Conservation (phyloP, 148 eudicot genomes). For the Rhododendron griersonianum region DNA sequence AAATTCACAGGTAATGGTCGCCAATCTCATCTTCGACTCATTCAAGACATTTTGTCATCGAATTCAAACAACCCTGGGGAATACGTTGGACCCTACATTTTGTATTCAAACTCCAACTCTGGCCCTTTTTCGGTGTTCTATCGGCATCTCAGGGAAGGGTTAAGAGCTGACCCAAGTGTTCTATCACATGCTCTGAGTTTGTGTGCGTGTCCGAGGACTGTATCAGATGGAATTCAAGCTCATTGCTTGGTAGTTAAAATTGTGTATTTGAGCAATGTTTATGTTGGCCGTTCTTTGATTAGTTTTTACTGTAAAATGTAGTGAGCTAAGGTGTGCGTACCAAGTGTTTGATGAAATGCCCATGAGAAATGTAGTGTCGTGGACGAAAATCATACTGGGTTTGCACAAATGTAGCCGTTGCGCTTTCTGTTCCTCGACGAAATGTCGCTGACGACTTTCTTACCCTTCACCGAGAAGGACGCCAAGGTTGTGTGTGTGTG, state of each 20-base stretch:
- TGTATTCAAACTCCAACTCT: not conserved
- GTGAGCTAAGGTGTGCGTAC: not conserved
- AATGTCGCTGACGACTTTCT: too few relatives aligned
- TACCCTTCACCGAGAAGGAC: too few relatives aligned
- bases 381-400: too few relatives aligned
- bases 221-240: not conserved
- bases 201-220: not conserved
- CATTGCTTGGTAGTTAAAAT: too few relatives aligned
- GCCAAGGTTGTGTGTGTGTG: too few relatives aligned
- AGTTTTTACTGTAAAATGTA: not conserved
- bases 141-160: not conserved
- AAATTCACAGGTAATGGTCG: not conserved
- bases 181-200: not conserved
- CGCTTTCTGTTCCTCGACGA: too few relatives aligned
- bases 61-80: not conserved
- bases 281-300: not conserved
- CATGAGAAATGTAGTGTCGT: too few relatives aligned
- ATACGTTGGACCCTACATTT: too few relatives aligned
- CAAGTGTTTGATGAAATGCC: too few relatives aligned
- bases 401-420: too few relatives aligned
- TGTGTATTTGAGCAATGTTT: not conserved
- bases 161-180: not conserved
- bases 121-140: too few relatives aligned
- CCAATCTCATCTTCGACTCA: not conserved
- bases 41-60: not conserved